Base-by-base conservation (phyloP, 768 basidiomycete species). In the Rossbeevera mucosa region DNA sequence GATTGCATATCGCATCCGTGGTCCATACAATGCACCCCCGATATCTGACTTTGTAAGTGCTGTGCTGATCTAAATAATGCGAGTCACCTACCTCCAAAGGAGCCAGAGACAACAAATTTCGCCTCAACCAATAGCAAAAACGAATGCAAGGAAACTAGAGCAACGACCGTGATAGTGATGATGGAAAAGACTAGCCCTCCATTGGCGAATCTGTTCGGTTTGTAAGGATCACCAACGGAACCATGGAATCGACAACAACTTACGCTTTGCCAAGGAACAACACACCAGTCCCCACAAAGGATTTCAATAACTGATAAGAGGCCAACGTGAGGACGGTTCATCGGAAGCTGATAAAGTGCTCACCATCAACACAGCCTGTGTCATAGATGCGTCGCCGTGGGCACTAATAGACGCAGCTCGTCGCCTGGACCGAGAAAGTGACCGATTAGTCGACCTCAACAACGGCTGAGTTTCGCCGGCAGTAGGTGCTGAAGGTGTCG, bases 181-280 rank as follows among this genome's bases (percentile, higher is more conserved):
- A 79, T 57, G 6, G 94, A 97, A 72, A 99, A 99, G 29, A 97
- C 71, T 45, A 98, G 76, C 9, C 95, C 94, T 49, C 96, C 96
- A 56, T 98, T 99, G 74, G 83, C 85, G 74, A 99, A 99, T 47
- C 92, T 94, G 46, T 53, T 45, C 1, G 8, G 12, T 33, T 36
- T 28, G 25, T 60, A 21, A 58, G 48, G 4, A 48, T 58, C 24
- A 54, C 13, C 4, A 36, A 54, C 20, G 9, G 13, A 40, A 50
- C 3, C 45, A 40, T 21, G 12, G 18, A 36, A 47, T 29, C 26
- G 16, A 38, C 13, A 44, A 18, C 8, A 22, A 58, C 45, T 62
- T 68, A 93, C 88, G 85, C 96, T 73, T 91, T 95, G 47, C 93
- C 96, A 24, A 99, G 79, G 74, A 99, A 98, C 30, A 99, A 68